Evolutionary conservation across 2,329 filamentous ascomycete genomes (phyloP), one percentile per base, ranked within the genome.

Genomic region (Trichoderma sp.): DNA sequence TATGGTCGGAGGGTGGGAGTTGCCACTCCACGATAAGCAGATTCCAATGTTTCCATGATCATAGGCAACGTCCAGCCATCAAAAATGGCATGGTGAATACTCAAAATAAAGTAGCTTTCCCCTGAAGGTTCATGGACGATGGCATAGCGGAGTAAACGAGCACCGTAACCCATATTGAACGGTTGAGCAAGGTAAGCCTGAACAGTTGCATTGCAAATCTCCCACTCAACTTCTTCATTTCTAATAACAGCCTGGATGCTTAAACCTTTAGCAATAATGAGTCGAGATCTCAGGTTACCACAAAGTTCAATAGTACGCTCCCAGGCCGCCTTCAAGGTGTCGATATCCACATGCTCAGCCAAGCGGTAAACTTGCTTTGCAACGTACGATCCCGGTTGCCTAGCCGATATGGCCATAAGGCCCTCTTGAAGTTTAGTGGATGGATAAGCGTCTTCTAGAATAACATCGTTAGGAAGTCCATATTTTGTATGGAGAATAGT

Each of bases 391-490:
- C 78, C 79, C 0, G 45, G 60, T 0, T 70, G 59, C 17, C 75
- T 72, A 27, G 69, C 71, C 3, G 79, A 74, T 2, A 80, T 70
- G 0, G 78, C 75, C 54, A 82, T 74, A 4, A 82, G 74, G 1
- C 77, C 79, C 67, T 79, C 78, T 56, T 82, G 80, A 3, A 81
- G 72, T 4, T 76, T 72, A 3, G 78, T 77, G 70, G 78, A 79
- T 1, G 79, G 80, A 53, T 78, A 81, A 0, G 78, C 70, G 65
- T 82, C 78, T 22, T 77, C 65, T 17, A 77, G 53, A 2, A 54
- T 17, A 9, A 45, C 2, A 15, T 42, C n/a, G 17, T 3, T 35
- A 1, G 50, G 17, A 4, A 64, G 27, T 1, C 17, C 50, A 54
- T 64, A 54, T 1, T 56, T 34, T n/a, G 34, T 3, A 2, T 12